These are phyloP conservation scores for Endothia cerciana DNA, from an alignment of 2,329 filamentous ascomycete species.

Conservation along the genomic window DNA sequence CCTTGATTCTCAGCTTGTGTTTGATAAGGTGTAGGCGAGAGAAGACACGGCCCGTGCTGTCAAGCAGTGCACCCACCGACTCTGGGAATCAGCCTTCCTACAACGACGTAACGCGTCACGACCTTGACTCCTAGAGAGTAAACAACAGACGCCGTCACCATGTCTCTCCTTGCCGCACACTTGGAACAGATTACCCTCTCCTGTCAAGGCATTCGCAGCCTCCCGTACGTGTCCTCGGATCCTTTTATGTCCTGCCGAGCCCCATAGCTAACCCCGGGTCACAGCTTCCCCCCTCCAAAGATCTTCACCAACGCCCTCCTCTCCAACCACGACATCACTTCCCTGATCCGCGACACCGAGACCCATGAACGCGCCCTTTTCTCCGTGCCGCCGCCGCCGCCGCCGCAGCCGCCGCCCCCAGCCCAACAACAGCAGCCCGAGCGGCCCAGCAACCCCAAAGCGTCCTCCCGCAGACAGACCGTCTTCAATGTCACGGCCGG, in stretches of 20 bases:
- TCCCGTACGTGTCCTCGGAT: conserved; percentile 60
- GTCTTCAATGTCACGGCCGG: conserved; percentile 68
- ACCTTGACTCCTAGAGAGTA: conserved; percentile 8
- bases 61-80: background rate
- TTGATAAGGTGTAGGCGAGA: background rate
- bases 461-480: conserved; percentile 58
- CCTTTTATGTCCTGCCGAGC: background rate
- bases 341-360: conserved; percentile 93
- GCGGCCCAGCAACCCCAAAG: conserved; percentile 38
- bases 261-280: background rate
- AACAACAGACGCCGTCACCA: conserved; percentile 41
- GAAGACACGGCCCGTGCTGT: background rate
- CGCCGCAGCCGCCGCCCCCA: conserved; percentile 63
- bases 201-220: conserved; percentile 74
- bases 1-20: background rate
- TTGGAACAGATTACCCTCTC: conserved; percentile 78
- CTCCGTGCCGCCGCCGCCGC: conserved; percentile 76
- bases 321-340: conserved; percentile 86
- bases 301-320: conserved; percentile 95
- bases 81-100: background rate
- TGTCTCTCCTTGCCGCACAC: conserved; percentile 72
- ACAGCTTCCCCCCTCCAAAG: conserved; percentile 84
- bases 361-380: conserved; percentile 93
- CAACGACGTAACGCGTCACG: background rate
- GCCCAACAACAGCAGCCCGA: conserved; percentile 47